These are phyloP conservation scores for Alternaria solani DNA, from an alignment of 2,329 filamentous ascomycete genomes.

Conservation along the genomic window DNA sequence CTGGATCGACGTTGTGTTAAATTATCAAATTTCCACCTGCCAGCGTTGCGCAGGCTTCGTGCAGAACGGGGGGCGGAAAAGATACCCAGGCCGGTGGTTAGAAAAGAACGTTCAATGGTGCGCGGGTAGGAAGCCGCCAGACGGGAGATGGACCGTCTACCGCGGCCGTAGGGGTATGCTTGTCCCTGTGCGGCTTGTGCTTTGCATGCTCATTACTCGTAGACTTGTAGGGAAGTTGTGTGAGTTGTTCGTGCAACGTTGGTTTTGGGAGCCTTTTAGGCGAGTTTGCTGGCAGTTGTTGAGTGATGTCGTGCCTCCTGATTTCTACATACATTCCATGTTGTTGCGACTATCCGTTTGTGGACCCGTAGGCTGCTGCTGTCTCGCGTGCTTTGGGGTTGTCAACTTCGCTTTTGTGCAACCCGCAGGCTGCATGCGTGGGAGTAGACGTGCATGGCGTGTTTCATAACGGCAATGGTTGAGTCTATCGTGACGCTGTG, in stretches of 20 bases:
- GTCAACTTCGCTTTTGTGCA: slow-evolving; percentile 11
- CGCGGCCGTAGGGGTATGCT: slow-evolving; percentile 30
- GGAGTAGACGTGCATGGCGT: slow-evolving; percentile 28
- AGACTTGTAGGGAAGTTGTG: slow-evolving; percentile 2
- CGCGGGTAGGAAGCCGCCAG: slow-evolving; percentile 20
- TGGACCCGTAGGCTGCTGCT: slow-evolving; percentile 28
- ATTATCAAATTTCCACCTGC: slow-evolving; percentile 3
- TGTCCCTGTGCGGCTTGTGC: slow-evolving; percentile 13
- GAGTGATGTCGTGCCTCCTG: slow-evolving; percentile 28
- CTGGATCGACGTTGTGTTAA: neutral
- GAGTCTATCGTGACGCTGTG: slow-evolving; percentile 27
- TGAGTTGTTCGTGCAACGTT: slow-evolving; percentile 9
- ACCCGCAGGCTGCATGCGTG: slow-evolving; percentile 23
- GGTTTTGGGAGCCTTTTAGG: slow-evolving; percentile 1
- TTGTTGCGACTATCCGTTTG: slow-evolving; percentile 10
- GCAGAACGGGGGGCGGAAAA: slow-evolving; percentile 12
- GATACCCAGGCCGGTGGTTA: slow-evolving; percentile 22
- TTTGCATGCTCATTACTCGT: slow-evolving; percentile 16
- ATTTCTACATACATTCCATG: slow-evolving; percentile 13
- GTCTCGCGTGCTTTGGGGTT: slow-evolving; percentile 20
- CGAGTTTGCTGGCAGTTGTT: slow-evolving; percentile 13
- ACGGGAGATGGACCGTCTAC: slow-evolving; percentile 29
- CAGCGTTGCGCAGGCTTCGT: neutral
- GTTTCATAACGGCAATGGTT: slow-evolving; percentile 29
- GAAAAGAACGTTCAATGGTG: slow-evolving; percentile 27